These are phyloP conservation scores for Melanomma pulvis-pyrius DNA, from an alignment of 495 filamentous ascomycete genomes.

Conservation along the genomic window DNA sequence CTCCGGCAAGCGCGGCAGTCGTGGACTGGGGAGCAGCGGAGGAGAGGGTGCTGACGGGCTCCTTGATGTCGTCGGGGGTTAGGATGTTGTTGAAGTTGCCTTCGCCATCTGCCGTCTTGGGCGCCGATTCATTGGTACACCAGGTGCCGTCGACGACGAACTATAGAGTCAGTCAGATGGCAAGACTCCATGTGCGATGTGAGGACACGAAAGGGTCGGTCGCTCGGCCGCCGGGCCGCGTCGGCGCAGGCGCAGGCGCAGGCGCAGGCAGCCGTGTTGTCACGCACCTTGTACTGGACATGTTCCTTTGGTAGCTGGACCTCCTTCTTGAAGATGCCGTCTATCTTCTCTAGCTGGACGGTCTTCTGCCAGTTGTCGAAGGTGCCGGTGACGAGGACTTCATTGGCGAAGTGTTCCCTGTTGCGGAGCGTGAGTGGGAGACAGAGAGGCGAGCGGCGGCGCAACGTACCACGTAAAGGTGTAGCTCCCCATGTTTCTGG, in stretches of 20 bases:
- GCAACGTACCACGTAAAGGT: slow-evolving; percentile 43
- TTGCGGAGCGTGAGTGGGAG: slow-evolving; percentile 3
- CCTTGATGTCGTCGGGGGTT: slow-evolving; percentile 67
- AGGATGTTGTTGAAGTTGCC: slow-evolving; percentile 91
- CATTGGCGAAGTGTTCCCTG: slow-evolving; percentile 71
- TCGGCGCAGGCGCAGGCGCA: not conserved
- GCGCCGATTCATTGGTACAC: slow-evolving; percentile 75
- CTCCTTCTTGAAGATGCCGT: slow-evolving; percentile 71
- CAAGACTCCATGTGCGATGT: not conserved
- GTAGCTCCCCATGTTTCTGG: slow-evolving; percentile 40
- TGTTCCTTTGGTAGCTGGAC: slow-evolving; percentile 71
- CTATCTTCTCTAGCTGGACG: slow-evolving; percentile 71
- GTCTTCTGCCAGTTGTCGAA: slow-evolving; percentile 93
- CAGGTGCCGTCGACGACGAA: slow-evolving; percentile 92
- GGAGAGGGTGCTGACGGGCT: slow-evolving; percentile 60
- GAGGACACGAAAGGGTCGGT: no score
- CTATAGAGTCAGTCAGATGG: slow-evolving; percentile 48
- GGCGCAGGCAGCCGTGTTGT: not conserved
- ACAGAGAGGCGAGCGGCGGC: not conserved
- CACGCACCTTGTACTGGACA: slow-evolving; percentile 56
- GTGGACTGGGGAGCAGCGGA: slow-evolving; percentile 72
- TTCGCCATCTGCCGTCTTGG: slow-evolving; percentile 74
- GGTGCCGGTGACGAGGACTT: slow-evolving; percentile 93
- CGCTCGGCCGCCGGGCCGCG: no score
- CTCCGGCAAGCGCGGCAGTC: slow-evolving; percentile 69